A percentile compares a stretch with the other conserved stretches of the same genome.
phyloP scores from a whole-genome alignment of 2,329 filamentous ascomycete species.

The Colletotrichum musae region DNA sequence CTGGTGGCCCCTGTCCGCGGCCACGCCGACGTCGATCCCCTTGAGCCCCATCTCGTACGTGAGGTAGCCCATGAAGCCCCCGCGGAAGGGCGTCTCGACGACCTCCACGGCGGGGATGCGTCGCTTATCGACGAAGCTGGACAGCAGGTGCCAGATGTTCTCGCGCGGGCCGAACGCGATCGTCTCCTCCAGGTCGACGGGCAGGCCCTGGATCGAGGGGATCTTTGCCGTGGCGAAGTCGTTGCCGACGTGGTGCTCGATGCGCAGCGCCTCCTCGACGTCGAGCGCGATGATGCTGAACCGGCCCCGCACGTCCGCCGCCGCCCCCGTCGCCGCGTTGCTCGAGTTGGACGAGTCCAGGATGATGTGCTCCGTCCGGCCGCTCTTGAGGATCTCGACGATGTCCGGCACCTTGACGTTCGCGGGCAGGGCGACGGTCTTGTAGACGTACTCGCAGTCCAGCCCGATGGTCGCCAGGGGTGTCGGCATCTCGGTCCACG shows the following conservation, averaged over 20 bases:
- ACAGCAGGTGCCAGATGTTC: slow-evolving; percentile 66
- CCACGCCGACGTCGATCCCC: slow-evolving; percentile 64
- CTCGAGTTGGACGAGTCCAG: slow-evolving; percentile 72
- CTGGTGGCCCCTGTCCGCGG: slow-evolving; percentile 52
- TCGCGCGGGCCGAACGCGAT: slow-evolving; percentile 47
- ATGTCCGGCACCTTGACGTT: slow-evolving; percentile 68
- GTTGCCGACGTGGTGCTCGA: slow-evolving; percentile 72
- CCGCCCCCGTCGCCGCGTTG: slow-evolving; percentile 56
- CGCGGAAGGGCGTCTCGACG: slow-evolving; percentile 74
- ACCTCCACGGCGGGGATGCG: slow-evolving; percentile 41
- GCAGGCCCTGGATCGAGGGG: slow-evolving; percentile 33
- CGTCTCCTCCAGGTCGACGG: slow-evolving; percentile 45
- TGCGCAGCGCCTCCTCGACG: slow-evolving; percentile 67
- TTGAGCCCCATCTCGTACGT: slow-evolving; percentile 87
- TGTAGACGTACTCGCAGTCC: slow-evolving; percentile 55
- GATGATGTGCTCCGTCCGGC: slow-evolving; percentile 64
- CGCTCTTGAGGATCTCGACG: slow-evolving; percentile 63
- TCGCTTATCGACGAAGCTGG: slow-evolving; percentile 57
- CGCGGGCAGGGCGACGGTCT: slow-evolving; percentile 59
- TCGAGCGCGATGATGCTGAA: slow-evolving; percentile 83
- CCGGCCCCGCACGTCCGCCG: slow-evolving; percentile 67
- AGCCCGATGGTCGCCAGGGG: slow-evolving; percentile 49
- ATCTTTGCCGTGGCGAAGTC: slow-evolving; percentile 52
- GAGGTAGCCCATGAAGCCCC: slow-evolving; percentile 87
- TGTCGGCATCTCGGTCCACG: slow-evolving; percentile 28